Conservation (phyloP, 768 basidiomycete species). For the Leccinum longicurvipes region DNA sequence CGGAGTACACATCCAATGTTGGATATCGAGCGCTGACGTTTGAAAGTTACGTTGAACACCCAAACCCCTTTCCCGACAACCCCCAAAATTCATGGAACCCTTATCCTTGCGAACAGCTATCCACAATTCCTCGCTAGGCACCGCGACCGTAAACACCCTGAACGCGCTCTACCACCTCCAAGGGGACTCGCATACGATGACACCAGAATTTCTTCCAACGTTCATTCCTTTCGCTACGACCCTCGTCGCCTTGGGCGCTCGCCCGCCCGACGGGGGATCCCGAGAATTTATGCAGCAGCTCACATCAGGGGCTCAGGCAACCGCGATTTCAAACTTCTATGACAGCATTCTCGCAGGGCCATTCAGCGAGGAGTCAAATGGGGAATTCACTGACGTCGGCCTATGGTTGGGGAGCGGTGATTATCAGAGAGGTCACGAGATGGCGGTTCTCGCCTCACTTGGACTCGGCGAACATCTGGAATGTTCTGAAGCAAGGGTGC, state of each 20-base stretch:
- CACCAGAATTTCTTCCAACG: constrained; percentile 3
- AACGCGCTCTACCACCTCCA: constrained; percentile 2
- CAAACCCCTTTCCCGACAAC: background rate
- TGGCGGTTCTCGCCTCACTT: constrained; percentile 33
- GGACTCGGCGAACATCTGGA: constrained; percentile 27
- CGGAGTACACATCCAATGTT: background rate
- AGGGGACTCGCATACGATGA: background rate
- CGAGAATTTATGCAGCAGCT: constrained; percentile 27
- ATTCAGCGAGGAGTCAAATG: constrained; percentile 45
- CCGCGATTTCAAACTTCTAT: constrained; percentile 38
- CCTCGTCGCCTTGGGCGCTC: constrained; percentile 4
- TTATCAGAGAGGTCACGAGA: constrained; percentile 28
- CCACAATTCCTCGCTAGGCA: background rate
- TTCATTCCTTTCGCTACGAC: constrained; percentile 15
- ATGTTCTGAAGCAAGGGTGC: constrained; percentile 12
- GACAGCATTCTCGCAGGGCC: constrained; percentile 54
- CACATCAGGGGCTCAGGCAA: constrained; percentile 36
- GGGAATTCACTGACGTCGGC: constrained; percentile 52
- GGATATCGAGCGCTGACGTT: background rate
- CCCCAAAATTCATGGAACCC: background rate
- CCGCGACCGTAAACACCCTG: constrained; percentile 10
- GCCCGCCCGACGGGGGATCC: constrained; percentile 5
- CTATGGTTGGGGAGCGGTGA: constrained; percentile 49
- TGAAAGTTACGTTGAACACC: background rate
- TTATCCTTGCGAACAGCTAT: constrained; percentile 6